Base-by-base conservation (phyloP, 225 moss, liverwort and hornwort genomes). In the Polytrichum commune region DNA sequence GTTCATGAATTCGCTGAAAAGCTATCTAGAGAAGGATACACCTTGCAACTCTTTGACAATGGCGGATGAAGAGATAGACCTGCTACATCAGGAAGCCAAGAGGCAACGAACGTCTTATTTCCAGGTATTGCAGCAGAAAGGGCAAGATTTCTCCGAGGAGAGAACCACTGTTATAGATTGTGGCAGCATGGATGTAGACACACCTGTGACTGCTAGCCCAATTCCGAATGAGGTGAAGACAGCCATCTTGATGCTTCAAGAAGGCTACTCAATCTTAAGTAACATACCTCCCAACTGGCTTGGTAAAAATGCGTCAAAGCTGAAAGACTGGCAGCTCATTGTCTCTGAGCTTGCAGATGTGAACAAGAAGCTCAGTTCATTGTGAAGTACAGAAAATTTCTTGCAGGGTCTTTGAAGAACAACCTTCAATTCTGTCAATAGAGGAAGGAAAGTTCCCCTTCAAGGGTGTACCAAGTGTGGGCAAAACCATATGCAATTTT, bases 21-120 rank as follows among this genome's bases (percentile, higher is more conserved):
- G 53, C 55, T 91, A 82, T 70, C 79, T 97, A 22, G 94, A 97
- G 79, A 94, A 83, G 68, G 84, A 91, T 65, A 70, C 77, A 8
- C 58, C 76, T 28, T 74, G 80, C 67, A 63, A 69, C 29, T 81
- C 89, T 58, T 79, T 91, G 71, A 70, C 30, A 62, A 67, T 80
- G 56, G 73, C 80, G 24, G 88, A 82, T 55, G 69, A 84, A 27
- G 97, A 94, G 74, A 30, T 82, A 65, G 79, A 83, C 62, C 46
- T 83, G 55, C 78, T 94, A 60, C 84, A 82, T 35, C 71, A 82
- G 30, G 97, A 97, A 72, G 80, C 81, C 55, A 87, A 77, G 63
- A 83, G 73, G 77, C 90, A 85, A 71, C 80, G 79, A 25, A 78
- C 28, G 18, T 75, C 84, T 69, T 83, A 82, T 60, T 79, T 77